These are phyloP conservation scores for Pontederia paniculata DNA, from an alignment of 176 grass and related monocot genomes.

Conservation along the genomic window DNA sequence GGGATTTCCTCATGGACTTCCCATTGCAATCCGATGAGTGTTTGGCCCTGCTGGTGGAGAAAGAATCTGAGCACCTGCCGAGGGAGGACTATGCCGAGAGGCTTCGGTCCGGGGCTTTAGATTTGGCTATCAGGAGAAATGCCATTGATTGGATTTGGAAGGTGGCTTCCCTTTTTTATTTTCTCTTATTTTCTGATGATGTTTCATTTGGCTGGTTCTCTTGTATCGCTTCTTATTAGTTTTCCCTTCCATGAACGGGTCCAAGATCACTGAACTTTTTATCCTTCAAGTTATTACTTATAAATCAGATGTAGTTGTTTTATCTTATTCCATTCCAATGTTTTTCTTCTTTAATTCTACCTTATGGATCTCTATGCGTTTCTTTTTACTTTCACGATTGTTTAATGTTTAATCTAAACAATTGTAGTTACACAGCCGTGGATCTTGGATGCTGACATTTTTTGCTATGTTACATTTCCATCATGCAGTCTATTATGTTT, in stretches of 20 bases:
- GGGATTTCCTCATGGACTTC: conserved; percentile 3
- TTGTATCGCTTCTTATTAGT: neutral
- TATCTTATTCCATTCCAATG: too few relatives aligned
- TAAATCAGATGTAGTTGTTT: conserved; percentile 1
- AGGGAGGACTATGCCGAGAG: conserved; percentile 18
- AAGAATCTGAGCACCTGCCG: conserved; percentile 7
- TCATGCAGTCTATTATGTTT: too few relatives aligned
- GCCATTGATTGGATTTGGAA: conserved; percentile 19
- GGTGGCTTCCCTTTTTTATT: neutral
- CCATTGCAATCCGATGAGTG: conserved; percentile 4
- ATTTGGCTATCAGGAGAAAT: conserved; percentile 11
- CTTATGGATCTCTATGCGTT: neutral
- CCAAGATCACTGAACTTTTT: neutral
- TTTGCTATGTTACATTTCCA: too few relatives aligned
- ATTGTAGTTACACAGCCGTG: neutral
- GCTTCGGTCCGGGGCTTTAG: neutral
- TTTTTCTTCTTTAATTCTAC: too few relatives aligned
- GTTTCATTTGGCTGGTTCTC: neutral
- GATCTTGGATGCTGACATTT: neutral
- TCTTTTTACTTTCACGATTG: neutral
- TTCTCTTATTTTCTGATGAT: neutral
- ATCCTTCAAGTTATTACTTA: conserved; percentile 4
- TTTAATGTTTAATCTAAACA: neutral
- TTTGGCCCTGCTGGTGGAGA: conserved; percentile 2
- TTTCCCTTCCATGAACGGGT: neutral